phyloP scores from a whole-genome alignment of 2,329 filamentous ascomycete genomes.

The Capronia epimyces region DNA sequence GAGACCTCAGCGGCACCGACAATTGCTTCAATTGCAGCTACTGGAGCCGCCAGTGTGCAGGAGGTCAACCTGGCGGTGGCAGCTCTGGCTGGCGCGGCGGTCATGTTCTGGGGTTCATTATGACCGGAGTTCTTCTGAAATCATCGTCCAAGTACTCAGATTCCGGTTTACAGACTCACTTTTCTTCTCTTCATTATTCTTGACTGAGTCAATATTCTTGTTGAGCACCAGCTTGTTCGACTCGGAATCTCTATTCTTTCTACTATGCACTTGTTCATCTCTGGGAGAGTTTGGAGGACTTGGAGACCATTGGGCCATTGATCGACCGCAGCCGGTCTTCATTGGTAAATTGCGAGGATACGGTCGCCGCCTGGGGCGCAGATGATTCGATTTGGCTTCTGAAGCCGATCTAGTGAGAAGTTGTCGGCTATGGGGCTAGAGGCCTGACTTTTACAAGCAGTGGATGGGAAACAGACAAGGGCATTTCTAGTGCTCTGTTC shows the following conservation, averaged over 20 bases:
- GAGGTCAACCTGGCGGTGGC: constrained; percentile 22
- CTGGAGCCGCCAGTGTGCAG: constrained; percentile 19
- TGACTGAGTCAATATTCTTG: constrained; percentile 22
- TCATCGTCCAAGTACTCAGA: constrained; percentile 7
- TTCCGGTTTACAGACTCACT: constrained; percentile 7
- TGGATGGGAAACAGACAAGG: background rate
- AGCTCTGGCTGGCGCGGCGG: constrained; percentile 25
- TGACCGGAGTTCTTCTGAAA: constrained; percentile 7
- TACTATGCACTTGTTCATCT: constrained; percentile 12
- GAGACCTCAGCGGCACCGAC: constrained; percentile 6
- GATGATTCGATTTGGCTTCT: constrained; percentile 1
- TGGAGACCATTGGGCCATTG: constrained; percentile 1
- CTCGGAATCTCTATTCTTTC: background rate
- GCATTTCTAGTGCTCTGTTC: background rate
- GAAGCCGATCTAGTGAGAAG: background rate
- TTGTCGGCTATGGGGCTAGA: background rate
- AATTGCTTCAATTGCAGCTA: constrained; percentile 19
- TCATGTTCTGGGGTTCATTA: constrained; percentile 23
- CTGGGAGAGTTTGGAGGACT: constrained; percentile 19
- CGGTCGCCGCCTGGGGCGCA: constrained; percentile 8
- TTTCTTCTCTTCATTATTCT: background rate
- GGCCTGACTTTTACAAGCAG: background rate
- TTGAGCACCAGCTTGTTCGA: constrained; percentile 22
- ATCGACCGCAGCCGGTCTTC: constrained; percentile 19
- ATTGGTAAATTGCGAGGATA: constrained; percentile 3